Conservation (phyloP, 2,329 filamentous ascomycete species). For the Coniochaeta sp. region DNA sequence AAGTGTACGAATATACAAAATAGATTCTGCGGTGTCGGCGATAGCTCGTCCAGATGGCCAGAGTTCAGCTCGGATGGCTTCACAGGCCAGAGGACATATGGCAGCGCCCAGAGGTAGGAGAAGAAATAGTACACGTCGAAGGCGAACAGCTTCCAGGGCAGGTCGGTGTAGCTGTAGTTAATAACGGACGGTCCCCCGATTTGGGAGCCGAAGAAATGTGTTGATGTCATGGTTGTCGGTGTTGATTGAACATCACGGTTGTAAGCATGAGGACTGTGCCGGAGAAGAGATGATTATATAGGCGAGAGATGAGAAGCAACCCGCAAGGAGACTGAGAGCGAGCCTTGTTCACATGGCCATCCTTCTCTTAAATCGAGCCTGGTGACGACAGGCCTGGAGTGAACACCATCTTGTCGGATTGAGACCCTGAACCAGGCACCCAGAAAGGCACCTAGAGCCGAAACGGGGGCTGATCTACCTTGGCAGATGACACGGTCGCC, state of each 20-base stretch:
- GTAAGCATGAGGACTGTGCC: neutral
- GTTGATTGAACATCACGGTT: neutral
- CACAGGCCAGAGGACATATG: constrained; percentile 54
- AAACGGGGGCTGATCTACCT: neutral
- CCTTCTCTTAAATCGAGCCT: neutral
- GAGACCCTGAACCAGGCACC: neutral
- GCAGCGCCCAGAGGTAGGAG: constrained; percentile 46
- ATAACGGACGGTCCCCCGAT: constrained; percentile 49
- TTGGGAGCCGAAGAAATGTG: constrained; percentile 51
- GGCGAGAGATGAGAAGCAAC: neutral
- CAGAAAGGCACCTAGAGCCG: neutral
- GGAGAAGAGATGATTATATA: neutral
- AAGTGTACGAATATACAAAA: constrained; percentile 50
- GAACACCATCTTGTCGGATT: neutral
- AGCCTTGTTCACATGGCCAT: neutral
- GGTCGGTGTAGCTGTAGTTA: constrained; percentile 54
- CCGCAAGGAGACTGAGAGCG: neutral
- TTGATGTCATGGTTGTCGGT: constrained; percentile 14
- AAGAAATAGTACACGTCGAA: constrained; percentile 51
- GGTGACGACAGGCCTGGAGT: neutral
- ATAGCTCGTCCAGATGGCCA: constrained; percentile 55
- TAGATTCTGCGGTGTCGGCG: constrained; percentile 48
- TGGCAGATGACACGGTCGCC: neutral
- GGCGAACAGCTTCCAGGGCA: constrained; percentile 40
- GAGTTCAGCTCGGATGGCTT: constrained; percentile 35